phyloP scores from a whole-genome alignment of 2,329 filamentous ascomycete genomes.

The Aspergillus oerlinghausenensis region DNA sequence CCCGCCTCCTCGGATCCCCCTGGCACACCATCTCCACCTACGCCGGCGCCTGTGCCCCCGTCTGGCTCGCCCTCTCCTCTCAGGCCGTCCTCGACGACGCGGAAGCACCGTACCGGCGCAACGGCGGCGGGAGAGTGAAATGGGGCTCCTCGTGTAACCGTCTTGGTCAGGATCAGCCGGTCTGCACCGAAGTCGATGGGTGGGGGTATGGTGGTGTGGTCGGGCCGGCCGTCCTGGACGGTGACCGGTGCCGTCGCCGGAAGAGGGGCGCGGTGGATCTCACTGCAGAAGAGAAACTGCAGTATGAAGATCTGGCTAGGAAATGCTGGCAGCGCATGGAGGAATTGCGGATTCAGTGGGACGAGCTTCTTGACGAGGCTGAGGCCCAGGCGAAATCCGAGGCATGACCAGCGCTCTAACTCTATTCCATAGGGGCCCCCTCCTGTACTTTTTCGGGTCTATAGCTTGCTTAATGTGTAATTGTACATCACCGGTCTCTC shows the following conservation, averaged over 20 bases:
- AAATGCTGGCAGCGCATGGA: slow-evolving; percentile 42
- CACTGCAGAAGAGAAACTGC: slow-evolving; percentile 42
- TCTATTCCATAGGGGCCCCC: background rate
- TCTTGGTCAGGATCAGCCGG: slow-evolving; percentile 56
- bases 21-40: slow-evolving; percentile 83
- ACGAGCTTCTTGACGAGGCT: slow-evolving; percentile 33
- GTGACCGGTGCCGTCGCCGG: slow-evolving; percentile 52
- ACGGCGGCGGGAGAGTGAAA: slow-evolving; percentile 61
- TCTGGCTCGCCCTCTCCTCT: slow-evolving; percentile 70
- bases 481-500: background rate
- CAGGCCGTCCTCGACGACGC: slow-evolving; percentile 42
- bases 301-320: slow-evolving; percentile 39
- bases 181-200: slow-evolving; percentile 76
- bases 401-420: background rate
- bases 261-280: slow-evolving; percentile 55
- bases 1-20: slow-evolving; percentile 73
- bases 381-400: slow-evolving; percentile 16
- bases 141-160: slow-evolving; percentile 75
- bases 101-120: slow-evolving; percentile 49
- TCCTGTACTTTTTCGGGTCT: background rate
- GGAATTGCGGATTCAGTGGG: slow-evolving; percentile 37
- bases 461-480: background rate
- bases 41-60: slow-evolving; percentile 67
- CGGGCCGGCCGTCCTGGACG: slow-evolving; percentile 47
- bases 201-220: slow-evolving; percentile 66